These are phyloP conservation scores for Leishmania lainsoni DNA, from an alignment of 208 protist genomes.

Conservation along the genomic window DNA sequence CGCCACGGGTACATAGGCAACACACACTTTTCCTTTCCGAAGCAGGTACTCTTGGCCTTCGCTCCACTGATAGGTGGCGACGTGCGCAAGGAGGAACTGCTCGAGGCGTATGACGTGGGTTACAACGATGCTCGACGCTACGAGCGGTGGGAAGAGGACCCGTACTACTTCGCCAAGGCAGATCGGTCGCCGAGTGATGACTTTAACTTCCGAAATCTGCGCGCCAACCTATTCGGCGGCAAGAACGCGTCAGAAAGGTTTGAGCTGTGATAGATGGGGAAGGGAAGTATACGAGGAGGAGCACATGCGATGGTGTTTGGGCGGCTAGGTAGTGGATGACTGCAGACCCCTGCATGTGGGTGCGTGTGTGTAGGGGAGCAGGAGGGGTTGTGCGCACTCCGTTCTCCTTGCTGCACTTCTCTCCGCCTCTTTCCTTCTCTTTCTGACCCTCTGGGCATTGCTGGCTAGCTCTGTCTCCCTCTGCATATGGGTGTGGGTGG, in stretches of 20 bases:
- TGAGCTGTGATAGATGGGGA: conserved; percentile 47
- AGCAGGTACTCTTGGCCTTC: conserved; percentile 77
- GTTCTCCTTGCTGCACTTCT: neutral
- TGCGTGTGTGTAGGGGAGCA: neutral
- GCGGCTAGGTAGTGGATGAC: neutral
- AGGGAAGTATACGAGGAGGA: neutral
- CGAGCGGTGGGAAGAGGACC: conserved; percentile 91
- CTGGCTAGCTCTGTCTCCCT: neutral
- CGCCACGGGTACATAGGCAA: conserved; percentile 84
- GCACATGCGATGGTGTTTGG: neutral
- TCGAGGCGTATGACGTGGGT: conserved; percentile 85
- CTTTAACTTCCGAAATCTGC: conserved; percentile 82
- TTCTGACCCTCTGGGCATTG: neutral
- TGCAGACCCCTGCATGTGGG: neutral
- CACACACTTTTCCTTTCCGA: conserved; percentile 77
- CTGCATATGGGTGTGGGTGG: neutral
- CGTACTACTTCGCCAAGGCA: conserved; percentile 87
- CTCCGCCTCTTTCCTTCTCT: neutral
- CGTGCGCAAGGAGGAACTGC: conserved; percentile 54
- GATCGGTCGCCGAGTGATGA: conserved; percentile 83
- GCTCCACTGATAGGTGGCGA: conserved; percentile 60
- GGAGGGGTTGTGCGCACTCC: neutral
- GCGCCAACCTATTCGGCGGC: conserved; percentile 79
- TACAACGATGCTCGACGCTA: conserved; percentile 88
- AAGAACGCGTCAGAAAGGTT: conserved; percentile 67